Evolutionary conservation across 1,139 yeast genomes (phyloP), one percentile per base, ranked within the genome.

Genomic region (Kazachstania sp.): DNA sequence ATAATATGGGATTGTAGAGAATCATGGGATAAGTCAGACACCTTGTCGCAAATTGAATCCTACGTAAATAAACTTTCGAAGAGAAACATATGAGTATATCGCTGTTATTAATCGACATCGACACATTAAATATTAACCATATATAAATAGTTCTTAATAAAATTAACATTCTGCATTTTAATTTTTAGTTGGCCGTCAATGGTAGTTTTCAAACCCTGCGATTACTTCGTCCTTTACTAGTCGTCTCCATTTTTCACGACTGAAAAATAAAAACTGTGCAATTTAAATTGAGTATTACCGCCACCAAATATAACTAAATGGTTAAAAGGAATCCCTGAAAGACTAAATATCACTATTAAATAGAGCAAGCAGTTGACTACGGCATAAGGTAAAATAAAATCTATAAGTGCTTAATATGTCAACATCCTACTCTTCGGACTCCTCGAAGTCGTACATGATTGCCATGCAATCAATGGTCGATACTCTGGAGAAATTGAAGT

Each of bases 401-500:
- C 20, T 15, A 11, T 4, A 6, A 23, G 32, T 23, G 28, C 28
- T 23, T 23, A 45, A 3, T 9, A 68, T 68, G 71, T 58, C 70
- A 2, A 60, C 65, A 0, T 56, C 73, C 11, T 74, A 74, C 52
- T 71, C 74, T 40, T 83, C 74, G 9, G 70, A 77, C n/a, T 82
- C 88, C 0, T 81, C 88, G 4, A 76, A 79, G 63, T 83, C 92
- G 34, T 84, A 78, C 66, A 79, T 83, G 85, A 78, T 77, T 60
- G 90, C 92, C 35, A 83, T 84, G 87, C 76, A 73, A 60, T 75
- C 79, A 1, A 75, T 84, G 80, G 67, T 76, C 34, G 78, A 74
- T 12, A 64, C 73, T 1, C 60, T 80, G 44, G 61, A 63, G 8
- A 53, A 58, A 1, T 51, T 78, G 26, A 63, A 67, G 0, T 48